These are phyloP conservation scores for Blastomyces silverae DNA, from an alignment of 2,329 filamentous ascomycete species.

Conservation along the genomic window DNA sequence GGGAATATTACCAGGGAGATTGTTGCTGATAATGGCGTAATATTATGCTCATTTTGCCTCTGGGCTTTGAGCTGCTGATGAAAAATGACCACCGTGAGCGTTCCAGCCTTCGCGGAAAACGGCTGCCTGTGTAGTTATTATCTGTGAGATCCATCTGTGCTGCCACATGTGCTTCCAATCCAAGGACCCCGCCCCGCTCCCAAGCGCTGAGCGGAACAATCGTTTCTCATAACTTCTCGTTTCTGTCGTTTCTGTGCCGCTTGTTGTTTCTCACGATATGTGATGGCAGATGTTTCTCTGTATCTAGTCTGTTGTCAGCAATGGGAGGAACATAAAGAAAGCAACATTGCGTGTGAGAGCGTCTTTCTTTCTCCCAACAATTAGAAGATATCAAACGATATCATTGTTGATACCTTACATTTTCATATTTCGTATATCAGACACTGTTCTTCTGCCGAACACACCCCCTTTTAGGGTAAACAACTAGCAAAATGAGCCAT, in stretches of 20 bases:
- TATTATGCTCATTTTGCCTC: slow-evolving; percentile 11
- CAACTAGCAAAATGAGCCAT: slow-evolving; percentile 8
- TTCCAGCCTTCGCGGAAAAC: not conserved
- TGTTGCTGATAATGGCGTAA: not conserved
- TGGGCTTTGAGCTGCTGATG: not conserved
- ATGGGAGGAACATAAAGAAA: slow-evolving; percentile 1
- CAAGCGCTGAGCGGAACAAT: not conserved
- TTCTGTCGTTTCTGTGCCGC: not conserved
- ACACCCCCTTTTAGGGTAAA: not conserved
- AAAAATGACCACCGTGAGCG: not conserved
- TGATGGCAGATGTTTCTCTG: not conserved
- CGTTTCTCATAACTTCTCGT: not conserved
- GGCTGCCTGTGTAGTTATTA: not conserved
- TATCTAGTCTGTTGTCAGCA: not conserved
- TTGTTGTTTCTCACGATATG: not conserved
- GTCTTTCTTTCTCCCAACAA: not conserved
- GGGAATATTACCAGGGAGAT: not conserved
- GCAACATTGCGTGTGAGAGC: not conserved
- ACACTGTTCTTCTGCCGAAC: not conserved
- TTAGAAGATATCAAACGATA: not conserved
- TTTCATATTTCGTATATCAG: not conserved
- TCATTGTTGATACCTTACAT: not conserved
- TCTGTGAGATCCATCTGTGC: not conserved
- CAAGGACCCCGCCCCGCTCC: not conserved
- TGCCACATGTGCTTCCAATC: not conserved